These are phyloP conservation scores for Hericium erinaceus DNA, from an alignment of 768 basidiomycete genomes.

Conservation along the genomic window DNA sequence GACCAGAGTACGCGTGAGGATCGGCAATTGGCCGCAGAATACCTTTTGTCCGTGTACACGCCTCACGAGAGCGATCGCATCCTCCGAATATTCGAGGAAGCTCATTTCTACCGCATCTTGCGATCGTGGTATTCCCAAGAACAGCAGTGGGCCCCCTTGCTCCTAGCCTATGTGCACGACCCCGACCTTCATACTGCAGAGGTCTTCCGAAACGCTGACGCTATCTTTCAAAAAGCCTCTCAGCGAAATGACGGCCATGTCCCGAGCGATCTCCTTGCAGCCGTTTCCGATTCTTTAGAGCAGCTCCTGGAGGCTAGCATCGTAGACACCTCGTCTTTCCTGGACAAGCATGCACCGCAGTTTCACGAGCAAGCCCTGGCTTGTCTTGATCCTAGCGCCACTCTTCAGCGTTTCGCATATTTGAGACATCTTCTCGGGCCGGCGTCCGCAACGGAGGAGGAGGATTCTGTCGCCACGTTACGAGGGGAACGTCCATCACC, in stretches of 20 bases:
- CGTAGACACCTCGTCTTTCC: constrained; percentile 56
- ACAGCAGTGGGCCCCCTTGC: constrained; percentile 61
- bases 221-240: constrained; percentile 42
- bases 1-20: constrained; percentile 83
- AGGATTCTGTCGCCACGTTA: constrained; percentile 23
- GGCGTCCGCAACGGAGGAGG: constrained; percentile 29
- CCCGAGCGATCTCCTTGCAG: constrained; percentile 44
- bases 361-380: constrained; percentile 59
- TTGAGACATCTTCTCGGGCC: constrained; percentile 59
- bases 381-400: constrained; percentile 33
- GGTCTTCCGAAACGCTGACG: constrained; percentile 57
- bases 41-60: constrained; percentile 82
- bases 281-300: constrained; percentile 52
- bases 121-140: constrained; percentile 74
- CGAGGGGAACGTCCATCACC: constrained; percentile 25
- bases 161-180: constrained; percentile 71
- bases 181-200: constrained; percentile 48
- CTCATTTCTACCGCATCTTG: constrained; percentile 88
- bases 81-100: constrained; percentile 59
- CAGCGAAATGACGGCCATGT: constrained; percentile 40
- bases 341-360: constrained; percentile 60
- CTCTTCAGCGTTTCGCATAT: constrained; percentile 62
- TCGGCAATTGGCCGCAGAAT: constrained; percentile 90
- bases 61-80: constrained; percentile 71
- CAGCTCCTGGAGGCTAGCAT: constrained; percentile 54